Evolutionary conservation across 352 stramenopile species (phyloP).

Genomic region (Pelagophyceae sp.): DNA sequence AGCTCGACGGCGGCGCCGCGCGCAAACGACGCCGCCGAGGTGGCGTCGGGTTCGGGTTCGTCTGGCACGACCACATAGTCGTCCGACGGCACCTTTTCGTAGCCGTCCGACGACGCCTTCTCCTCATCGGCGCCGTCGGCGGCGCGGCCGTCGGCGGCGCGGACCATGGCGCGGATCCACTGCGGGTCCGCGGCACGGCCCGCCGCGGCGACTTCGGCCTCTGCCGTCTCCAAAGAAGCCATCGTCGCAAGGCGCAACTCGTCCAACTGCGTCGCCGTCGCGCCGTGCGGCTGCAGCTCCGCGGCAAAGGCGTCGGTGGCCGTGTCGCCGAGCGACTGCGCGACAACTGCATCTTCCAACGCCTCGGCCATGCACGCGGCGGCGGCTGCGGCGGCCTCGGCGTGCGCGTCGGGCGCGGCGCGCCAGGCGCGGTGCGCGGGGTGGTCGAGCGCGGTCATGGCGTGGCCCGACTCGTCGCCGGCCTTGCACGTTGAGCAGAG

Average conservation of each 20-base stretch:
- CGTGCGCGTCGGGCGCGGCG: too few species aligned
- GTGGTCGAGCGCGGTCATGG: not conserved
- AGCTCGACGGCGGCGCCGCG: conserved; percentile 9
- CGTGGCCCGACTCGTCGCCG: not conserved
- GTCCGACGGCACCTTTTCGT: not conserved
- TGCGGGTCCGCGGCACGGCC: too few species aligned
- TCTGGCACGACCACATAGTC: not conserved
- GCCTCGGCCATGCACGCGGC: too few species aligned
- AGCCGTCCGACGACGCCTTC: not conserved
- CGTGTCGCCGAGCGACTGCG: not conserved
- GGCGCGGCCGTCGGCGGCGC: too few species aligned
- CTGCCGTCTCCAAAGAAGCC: not conserved
- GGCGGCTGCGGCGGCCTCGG: not conserved
- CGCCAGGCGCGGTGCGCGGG: not conserved
- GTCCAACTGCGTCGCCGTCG: not conserved
- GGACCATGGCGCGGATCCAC: too few species aligned
- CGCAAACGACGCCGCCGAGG: not conserved
- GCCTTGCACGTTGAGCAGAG: conserved; percentile 48
- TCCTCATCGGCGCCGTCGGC: not conserved
- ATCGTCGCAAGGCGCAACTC: not conserved
- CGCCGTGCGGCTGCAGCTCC: not conserved
- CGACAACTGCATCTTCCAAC: too few species aligned
- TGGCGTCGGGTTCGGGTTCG: too few species aligned
- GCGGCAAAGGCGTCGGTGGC: not conserved
- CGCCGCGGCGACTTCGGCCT: too few species aligned